These are phyloP conservation scores for Sporothrix protearum DNA, from an alignment of 2,329 filamentous ascomycete species.

Conservation along the genomic window DNA sequence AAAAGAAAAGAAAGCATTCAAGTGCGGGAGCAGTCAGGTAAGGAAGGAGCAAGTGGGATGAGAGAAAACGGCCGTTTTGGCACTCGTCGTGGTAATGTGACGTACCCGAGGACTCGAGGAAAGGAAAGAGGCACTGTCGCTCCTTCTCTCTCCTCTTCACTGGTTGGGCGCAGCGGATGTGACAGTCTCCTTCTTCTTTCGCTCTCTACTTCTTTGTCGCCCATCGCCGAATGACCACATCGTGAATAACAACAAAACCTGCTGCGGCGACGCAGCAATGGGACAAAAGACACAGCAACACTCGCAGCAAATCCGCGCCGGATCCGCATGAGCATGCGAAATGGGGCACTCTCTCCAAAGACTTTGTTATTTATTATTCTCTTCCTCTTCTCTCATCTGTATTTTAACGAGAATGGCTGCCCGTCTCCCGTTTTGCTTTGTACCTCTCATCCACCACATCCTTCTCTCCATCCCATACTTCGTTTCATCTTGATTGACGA, in stretches of 20 bases:
- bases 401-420: neutral
- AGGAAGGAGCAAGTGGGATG: neutral
- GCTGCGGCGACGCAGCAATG: neutral
- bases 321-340: constrained; percentile 1
- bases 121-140: neutral
- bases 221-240: constrained; percentile 3
- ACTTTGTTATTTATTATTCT: neutral
- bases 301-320: constrained; percentile 3
- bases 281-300: neutral
- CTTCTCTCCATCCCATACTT: neutral
- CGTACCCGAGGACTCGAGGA: neutral
- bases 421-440: neutral
- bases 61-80: neutral
- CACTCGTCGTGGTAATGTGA: neutral
- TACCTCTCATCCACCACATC: neutral
- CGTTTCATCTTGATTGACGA: constrained; percentile 14
- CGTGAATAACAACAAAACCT: neutral
- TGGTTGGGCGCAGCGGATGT: neutral
- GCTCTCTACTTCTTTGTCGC: neutral
- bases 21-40: neutral
- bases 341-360: neutral
- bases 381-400: neutral
- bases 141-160: neutral
- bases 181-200: neutral
- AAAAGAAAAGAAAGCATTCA: neutral